phyloP scores from a whole-genome alignment of 2,329 filamentous ascomycete species.

The Cercospora janseana region DNA sequence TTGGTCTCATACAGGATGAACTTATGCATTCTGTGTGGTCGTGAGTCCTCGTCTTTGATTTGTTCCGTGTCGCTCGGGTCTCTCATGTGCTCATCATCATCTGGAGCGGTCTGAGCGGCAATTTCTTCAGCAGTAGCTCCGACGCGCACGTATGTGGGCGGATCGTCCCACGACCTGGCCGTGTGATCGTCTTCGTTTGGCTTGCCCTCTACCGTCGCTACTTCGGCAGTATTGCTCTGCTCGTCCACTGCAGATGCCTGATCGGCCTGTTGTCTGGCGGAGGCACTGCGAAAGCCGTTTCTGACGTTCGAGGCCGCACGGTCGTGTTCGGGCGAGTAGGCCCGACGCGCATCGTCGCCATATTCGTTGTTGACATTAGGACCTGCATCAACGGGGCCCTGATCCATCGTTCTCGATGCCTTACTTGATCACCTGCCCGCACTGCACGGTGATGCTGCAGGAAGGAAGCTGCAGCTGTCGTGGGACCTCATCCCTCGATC shows the following conservation, averaged over 20 bases:
- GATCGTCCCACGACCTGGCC: constrained; percentile 22
- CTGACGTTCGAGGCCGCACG: constrained; percentile 14
- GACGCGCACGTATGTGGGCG: constrained; percentile 29
- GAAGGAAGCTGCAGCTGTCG: constrained; percentile 12
- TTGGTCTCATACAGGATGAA: constrained; percentile 97
- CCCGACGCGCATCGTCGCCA: constrained; percentile 17
- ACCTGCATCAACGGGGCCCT: constrained; percentile 35
- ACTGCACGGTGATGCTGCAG: constrained; percentile 11
- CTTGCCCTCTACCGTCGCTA: background rate
- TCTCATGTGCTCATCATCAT: constrained; percentile 28
- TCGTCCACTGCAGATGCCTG: constrained; percentile 1
- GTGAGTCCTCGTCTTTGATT: constrained; percentile 21
- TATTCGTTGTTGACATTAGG: constrained; percentile 30
- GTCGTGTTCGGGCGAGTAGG: constrained; percentile 23
- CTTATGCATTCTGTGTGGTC: constrained; percentile 70
- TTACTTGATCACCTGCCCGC: constrained; percentile 5
- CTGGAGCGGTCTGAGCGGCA: constrained; percentile 24
- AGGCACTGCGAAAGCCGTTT: constrained; percentile 11
- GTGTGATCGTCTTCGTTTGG: constrained; percentile 13
- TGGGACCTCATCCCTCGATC: constrained; percentile 13
- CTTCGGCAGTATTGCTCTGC: background rate
- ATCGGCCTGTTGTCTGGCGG: constrained; percentile 5
- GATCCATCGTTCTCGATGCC: constrained; percentile 28
- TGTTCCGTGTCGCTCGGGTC: constrained; percentile 14
- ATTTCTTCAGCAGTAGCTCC: constrained; percentile 34